Conservation (phyloP, 768 basidiomycete genomes). For the Boletus insuetus region DNA sequence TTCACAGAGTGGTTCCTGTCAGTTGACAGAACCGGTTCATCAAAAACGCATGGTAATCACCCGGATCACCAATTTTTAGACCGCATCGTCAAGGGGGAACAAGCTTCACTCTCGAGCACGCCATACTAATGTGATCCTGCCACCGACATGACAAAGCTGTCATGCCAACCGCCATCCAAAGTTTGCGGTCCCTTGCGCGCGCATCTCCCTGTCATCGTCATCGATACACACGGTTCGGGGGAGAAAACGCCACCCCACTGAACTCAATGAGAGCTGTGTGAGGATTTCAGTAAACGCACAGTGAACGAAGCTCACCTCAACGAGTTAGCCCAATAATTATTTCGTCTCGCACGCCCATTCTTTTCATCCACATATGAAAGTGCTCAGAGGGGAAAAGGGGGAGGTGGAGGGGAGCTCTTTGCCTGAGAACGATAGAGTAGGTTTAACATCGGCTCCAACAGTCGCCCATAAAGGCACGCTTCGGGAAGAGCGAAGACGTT, state of each 20-base stretch:
- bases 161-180: background rate
- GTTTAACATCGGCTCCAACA: slow-evolving; percentile 5
- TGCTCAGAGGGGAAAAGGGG: too few relatives aligned
- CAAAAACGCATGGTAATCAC: background rate
- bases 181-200: background rate
- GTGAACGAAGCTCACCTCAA: background rate
- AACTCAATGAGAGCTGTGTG: background rate
- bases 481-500: slow-evolving; percentile 1
- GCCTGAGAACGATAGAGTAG: slow-evolving; percentile 13
- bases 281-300: background rate
- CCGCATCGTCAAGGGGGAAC: background rate
- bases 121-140: background rate
- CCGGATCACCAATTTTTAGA: background rate
- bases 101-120: background rate
- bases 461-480: slow-evolving; percentile 4
- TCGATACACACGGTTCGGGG: too few relatives aligned
- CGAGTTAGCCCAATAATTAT: background rate
- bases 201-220: too few relatives aligned
- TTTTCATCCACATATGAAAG: background rate
- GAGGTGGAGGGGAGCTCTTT: slow-evolving; percentile 3
- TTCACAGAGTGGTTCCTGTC: background rate
- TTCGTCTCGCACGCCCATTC: background rate
- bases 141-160: background rate
- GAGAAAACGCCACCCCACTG: background rate
- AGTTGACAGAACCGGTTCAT: background rate